phyloP scores from a whole-genome alignment of 768 basidiomycete genomes.

The Trametes coccinea region DNA sequence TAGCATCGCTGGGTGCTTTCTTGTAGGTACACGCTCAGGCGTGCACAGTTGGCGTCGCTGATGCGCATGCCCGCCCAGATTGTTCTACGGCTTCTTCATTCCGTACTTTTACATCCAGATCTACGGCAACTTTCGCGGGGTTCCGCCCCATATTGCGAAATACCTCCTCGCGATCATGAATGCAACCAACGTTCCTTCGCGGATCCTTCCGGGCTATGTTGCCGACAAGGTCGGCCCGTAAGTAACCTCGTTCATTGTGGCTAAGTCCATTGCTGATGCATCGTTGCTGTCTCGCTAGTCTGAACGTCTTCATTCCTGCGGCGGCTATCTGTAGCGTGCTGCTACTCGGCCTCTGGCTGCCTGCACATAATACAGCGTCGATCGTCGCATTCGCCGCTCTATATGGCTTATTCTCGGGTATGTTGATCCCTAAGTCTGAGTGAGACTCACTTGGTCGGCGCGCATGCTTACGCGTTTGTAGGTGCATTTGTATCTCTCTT shows the following conservation, averaged over 20 bases:
- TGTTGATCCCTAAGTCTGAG: not conserved
- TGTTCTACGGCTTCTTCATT: conserved; percentile 36
- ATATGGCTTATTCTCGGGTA: conserved; percentile 36
- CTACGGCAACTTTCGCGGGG: conserved; percentile 31
- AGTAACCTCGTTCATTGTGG: not conserved
- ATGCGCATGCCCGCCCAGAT: conserved; percentile 11
- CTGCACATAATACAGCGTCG: conserved; percentile 26
- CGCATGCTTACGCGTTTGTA: not conserved
- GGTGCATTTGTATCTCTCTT: conserved; percentile 33
- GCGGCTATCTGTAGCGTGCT: conserved; percentile 28
- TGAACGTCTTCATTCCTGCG: conserved; percentile 33
- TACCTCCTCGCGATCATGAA: conserved; percentile 37
- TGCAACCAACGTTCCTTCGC: conserved; percentile 31
- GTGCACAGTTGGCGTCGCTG: too few relatives aligned
- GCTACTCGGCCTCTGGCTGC: conserved; percentile 33
- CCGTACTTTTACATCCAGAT: conserved; percentile 38
- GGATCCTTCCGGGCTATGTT: conserved; percentile 33
- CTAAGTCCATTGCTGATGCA: not conserved
- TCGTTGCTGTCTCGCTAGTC: conserved; percentile 9
- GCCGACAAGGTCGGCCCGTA: conserved; percentile 33
- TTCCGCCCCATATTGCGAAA: conserved; percentile 24
- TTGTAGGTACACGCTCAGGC: conserved; percentile 19
- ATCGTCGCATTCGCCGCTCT: conserved; percentile 34
- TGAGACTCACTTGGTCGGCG: too few relatives aligned
- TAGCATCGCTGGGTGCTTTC: conserved; percentile 25